Evolutionary conservation across 139 green algal species (phyloP), one percentile per base, ranked within the genome.

Genomic region (Marvania coccoides): DNA sequence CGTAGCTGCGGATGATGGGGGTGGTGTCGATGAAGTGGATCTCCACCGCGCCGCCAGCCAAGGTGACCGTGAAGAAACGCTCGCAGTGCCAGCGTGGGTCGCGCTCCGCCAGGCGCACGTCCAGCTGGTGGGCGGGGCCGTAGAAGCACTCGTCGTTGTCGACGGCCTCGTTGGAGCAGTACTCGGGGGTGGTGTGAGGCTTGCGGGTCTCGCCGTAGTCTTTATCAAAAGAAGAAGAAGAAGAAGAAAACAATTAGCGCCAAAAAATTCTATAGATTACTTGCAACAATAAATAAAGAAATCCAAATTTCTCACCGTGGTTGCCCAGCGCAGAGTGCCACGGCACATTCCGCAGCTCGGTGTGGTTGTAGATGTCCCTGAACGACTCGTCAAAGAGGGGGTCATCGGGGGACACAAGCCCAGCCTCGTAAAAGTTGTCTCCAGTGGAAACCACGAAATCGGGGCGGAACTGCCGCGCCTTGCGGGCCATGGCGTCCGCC

Each of bases 21-120:
- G 61, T 84, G 30, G 85, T 90, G 73, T 91, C 85, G 6, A 90
- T 77, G 67, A 88, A 85, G 61, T 89, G 79, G 14, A 91, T 55
- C 24, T 91, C 73, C 9, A 83, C 35, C 42, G 61, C 58, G 9
- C 73, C 72, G 10, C 15, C 29, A 2, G 23, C 26, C 14, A 79
- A 38, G 12, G 10, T 35, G 5, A 72, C 36, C 23, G 30, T 35
- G 45, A 75, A 85, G 0, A n/a, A 47, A 15, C 79, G 69, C 58
- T 78, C 71, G 24, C 70, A 80, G 61, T 85, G 83, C 83, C 83
- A 90, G 13, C 82, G 65, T 14, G 28, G 31, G 63, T 89, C 81
- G 19, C 70, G 56, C 24, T 67, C 53, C 10, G 26, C 29, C 23
- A 85, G 61, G 4, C 42, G 6, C 0, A 67, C 26, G 69, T 73